Percentiles rank a stretch among this genome's conserved stretches.
phyloP scores from a whole-genome alignment of 75 land plant genomes.

The Pseudotsuga menziesii region DNA sequence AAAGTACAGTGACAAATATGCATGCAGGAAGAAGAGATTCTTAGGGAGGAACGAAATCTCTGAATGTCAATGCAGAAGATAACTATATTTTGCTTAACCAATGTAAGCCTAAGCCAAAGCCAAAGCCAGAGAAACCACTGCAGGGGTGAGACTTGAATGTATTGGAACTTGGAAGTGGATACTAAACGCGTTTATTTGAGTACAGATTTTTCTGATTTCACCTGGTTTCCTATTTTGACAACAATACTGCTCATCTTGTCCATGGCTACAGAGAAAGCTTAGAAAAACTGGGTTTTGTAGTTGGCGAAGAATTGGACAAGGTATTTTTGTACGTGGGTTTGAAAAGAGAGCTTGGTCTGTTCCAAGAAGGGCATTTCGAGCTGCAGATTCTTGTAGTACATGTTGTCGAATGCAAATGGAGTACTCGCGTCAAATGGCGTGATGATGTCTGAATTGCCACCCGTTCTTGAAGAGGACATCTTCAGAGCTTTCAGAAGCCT shows the following conservation, averaged over 20 bases:
- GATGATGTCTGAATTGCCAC: slow-evolving; percentile 52
- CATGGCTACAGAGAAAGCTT: slow-evolving; percentile 57
- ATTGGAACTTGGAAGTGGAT: no score
- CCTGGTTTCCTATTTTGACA: slow-evolving; percentile 55
- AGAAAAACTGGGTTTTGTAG: slow-evolving; percentile 45
- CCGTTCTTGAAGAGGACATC: slow-evolving; percentile 48
- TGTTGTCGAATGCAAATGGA: slow-evolving; percentile 62
- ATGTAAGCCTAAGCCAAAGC: no score
- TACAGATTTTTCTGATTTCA: slow-evolving; percentile 60
- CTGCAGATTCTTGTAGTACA: slow-evolving; percentile 50
- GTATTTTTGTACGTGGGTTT: slow-evolving; percentile 41
- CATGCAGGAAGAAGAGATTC: no score
- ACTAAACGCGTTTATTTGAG: slow-evolving; percentile 7
- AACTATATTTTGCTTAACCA: no score
- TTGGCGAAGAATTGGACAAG: slow-evolving; percentile 37
- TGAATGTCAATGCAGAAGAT: no score
- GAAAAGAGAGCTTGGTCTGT: slow-evolving; percentile 60
- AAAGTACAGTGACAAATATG: no score
- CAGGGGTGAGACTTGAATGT: no score
- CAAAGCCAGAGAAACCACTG: no score
- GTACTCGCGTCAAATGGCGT: slow-evolving; percentile 64
- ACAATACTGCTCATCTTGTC: slow-evolving; percentile 66
- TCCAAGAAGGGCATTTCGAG: slow-evolving; percentile 34
- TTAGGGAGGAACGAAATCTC: no score
- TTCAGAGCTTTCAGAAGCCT: slow-evolving; percentile 52